Base-by-base conservation (phyloP, 1,284 basidiomycete species). In the Ustilago shanxiensis region DNA sequence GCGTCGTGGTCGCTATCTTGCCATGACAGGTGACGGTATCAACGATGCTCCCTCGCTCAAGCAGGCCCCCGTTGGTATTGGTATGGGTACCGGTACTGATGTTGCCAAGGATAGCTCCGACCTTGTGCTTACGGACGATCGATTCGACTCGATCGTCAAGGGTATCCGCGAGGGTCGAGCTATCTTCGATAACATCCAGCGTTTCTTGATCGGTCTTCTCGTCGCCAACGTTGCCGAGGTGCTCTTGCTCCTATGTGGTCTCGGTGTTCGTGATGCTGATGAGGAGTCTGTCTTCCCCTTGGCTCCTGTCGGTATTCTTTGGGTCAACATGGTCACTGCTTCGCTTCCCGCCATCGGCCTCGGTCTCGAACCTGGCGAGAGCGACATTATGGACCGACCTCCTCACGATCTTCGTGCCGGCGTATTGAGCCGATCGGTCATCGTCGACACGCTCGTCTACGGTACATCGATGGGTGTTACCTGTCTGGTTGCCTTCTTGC, bases 41-140 rank as follows among this genome's bases (percentile, higher is more conserved):
- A 92, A 92, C 81, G 89, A 90, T 79, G 88, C 88, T 7, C 89
- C 89, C 11, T 87, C 89, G 79, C 85, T 90, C 67, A 89, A 89
- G 79, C 87, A 88, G 35, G 89, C 90, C 24, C 72, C 70, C 18
- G 78, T 85, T 57, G 84, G 85, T 54, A 90, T 92, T 72, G 91
- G 90, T 11, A 92, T 93, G 91, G 91, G 91, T 39, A 89, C 89
- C 7, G 91, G 91, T n/a, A 90, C 89, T 8, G 91, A 92, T 77
- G 91, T 92, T 29, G 91, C 91, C 44, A 90, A 90, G 80, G 89
- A 89, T 59, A 74, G 72, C 33, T 82, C 85, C n/a, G 85, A 86
- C 44, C 75, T 86, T 20, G 73, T 86, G 24, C 70, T 86, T 8
- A 79, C 77, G 18, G 82, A 84, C 57, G 82, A 84, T 65, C 59